Percentiles rank a stretch among this genome's conserved stretches.
phyloP scores from a whole-genome alignment of 1,284 basidiomycete species.

The Butyriboletus appendiculatus region DNA sequence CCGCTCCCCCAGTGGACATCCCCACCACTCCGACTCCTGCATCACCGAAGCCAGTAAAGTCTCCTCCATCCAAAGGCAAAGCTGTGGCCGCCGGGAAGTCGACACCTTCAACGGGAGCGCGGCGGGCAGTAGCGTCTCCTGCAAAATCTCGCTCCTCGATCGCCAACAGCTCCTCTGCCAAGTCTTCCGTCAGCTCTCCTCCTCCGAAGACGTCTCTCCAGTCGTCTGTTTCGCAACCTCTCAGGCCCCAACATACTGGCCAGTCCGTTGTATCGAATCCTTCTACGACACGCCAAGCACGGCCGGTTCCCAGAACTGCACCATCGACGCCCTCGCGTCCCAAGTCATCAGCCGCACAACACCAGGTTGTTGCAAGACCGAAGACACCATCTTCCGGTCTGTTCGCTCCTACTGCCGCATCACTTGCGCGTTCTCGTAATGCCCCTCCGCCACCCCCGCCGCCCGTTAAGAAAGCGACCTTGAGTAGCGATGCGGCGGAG shows the following conservation, averaged over 20 bases:
- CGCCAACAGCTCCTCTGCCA: constrained; percentile 24
- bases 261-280: constrained; percentile 46
- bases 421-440: constrained; percentile 64
- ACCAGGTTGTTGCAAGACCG: constrained; percentile 36
- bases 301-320: constrained; percentile 32
- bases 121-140: constrained; percentile 23
- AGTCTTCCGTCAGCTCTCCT: constrained; percentile 29
- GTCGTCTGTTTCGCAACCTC: constrained; percentile 38
- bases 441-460: constrained; percentile 46
- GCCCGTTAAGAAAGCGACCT: constrained; percentile 51
- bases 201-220: constrained; percentile 37
- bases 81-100: constrained; percentile 25
- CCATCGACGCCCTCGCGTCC: constrained; percentile 45
- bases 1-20: constrained; percentile 7
- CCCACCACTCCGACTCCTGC: constrained; percentile 18
- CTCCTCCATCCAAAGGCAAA: constrained; percentile 29
- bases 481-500: constrained; percentile 53
- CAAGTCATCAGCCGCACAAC: constrained; percentile 43
- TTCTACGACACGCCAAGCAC: constrained; percentile 37
- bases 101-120: constrained; percentile 13
- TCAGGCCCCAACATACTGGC: constrained; percentile 57
- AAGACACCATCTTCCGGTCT: constrained; percentile 61
- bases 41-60: constrained; percentile 22
- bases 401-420: constrained; percentile 77
- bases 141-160: constrained; percentile 28